Evolutionary conservation across 108 stramenopile genomes (phyloP).

Genomic region (Aurantiochytrium sp.): DNA sequence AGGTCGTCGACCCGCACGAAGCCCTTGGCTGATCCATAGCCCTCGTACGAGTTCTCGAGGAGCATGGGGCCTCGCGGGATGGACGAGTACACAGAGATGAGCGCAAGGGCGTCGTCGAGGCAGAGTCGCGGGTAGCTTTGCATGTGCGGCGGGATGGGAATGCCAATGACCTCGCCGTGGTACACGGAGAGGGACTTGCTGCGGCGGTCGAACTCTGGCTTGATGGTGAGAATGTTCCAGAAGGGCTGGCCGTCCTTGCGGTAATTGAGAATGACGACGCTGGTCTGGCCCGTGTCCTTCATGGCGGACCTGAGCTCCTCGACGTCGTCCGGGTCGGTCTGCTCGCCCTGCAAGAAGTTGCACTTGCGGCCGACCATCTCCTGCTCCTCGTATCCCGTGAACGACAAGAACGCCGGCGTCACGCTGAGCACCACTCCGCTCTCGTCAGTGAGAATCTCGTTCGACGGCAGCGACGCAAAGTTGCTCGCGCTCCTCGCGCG

Average conservation of each 20-base stretch:
- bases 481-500: neutral
- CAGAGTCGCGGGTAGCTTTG: neutral
- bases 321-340: conserved; percentile 90
- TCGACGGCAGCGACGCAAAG: neutral
- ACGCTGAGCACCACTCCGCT: neutral
- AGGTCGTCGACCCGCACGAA: too few species aligned
- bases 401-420: conserved; percentile 63
- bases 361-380: conserved; percentile 93
- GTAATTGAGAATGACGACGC: conserved; percentile 89
- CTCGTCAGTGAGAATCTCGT: conserved; percentile 15
- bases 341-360: conserved; percentile 86
- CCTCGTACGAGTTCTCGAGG: neutral
- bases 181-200: neutral
- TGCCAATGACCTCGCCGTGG: neutral
- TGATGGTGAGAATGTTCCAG: conserved; percentile 93
- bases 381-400: conserved; percentile 85
- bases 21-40: too few species aligned
- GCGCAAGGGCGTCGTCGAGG: neutral
- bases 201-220: neutral
- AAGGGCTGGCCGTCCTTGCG: conserved; percentile 91
- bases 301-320: conserved; percentile 85
- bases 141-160: conserved; percentile 29
- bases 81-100: neutral
- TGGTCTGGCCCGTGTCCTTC: conserved; percentile 77
- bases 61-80: neutral